These are phyloP conservation scores for Millerago galiae DNA, from an alignment of 805 yeast genomes.

Conservation along the genomic window DNA sequence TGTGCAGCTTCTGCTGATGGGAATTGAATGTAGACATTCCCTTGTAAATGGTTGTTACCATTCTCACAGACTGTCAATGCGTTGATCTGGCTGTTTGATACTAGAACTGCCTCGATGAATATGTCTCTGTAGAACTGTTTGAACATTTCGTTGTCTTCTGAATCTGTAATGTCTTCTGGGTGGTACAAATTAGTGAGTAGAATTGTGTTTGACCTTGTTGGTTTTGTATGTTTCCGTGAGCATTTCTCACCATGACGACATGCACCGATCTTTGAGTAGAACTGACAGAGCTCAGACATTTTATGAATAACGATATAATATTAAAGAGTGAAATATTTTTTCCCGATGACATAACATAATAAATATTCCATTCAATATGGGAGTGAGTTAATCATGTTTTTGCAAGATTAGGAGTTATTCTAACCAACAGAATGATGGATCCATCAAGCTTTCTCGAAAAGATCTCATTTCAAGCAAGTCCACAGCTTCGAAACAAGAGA, in stretches of 20 bases:
- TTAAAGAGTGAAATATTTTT: too few relatives aligned
- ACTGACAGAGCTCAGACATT: conserved; percentile 36
- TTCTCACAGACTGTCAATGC: conserved; percentile 77
- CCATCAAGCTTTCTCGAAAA: conserved; percentile 26
- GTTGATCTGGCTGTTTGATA: conserved; percentile 40
- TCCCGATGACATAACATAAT: too few relatives aligned
- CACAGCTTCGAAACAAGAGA: conserved; percentile 6
- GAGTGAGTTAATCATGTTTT: not conserved
- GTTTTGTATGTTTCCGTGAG: conserved; percentile 64
- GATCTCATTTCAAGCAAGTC: conserved; percentile 33
- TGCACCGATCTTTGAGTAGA: conserved; percentile 81
- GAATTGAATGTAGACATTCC: conserved; percentile 76
- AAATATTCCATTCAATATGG: not conserved
- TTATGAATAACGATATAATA: not conserved
- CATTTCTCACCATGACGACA: conserved; percentile 92
- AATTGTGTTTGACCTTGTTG: conserved; percentile 58
- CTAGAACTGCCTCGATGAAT: conserved; percentile 49
- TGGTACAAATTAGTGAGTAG: conserved; percentile 59
- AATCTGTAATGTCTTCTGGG: conserved; percentile 36
- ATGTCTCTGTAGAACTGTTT: conserved; percentile 68
- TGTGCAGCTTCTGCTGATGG: conserved; percentile 49
- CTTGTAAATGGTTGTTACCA: conserved; percentile 72
- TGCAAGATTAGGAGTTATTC: conserved; percentile 5
- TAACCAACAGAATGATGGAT: not conserved
- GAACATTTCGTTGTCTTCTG: conserved; percentile 35